phyloP scores from a whole-genome alignment of 1,284 basidiomycete species.

The Paramarasmius palmivorus region DNA sequence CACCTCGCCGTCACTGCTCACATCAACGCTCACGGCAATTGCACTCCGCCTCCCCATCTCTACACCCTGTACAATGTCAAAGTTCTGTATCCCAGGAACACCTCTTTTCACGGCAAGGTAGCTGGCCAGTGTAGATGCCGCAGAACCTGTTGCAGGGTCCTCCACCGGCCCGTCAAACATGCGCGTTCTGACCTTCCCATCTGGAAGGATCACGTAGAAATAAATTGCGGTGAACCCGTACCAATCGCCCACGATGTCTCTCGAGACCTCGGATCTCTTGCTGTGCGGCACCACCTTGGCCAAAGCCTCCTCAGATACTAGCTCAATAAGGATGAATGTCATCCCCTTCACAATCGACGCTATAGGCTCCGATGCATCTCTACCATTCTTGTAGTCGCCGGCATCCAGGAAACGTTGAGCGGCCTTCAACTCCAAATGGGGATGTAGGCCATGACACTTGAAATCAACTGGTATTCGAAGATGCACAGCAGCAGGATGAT shows the following conservation, averaged over 20 bases:
- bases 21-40: slow-evolving; percentile 35
- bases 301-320: slow-evolving; percentile 38
- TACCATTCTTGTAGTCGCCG: slow-evolving; percentile 35
- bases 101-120: slow-evolving; percentile 37
- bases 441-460: slow-evolving; percentile 22
- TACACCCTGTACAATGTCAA: slow-evolving; percentile 41
- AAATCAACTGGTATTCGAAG: slow-evolving; percentile 41
- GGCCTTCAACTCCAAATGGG: background rate
- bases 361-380: slow-evolving; percentile 31
- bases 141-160: slow-evolving; percentile 47
- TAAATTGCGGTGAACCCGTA: slow-evolving; percentile 17
- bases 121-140: slow-evolving; percentile 42
- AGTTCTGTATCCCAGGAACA: slow-evolving; percentile 28
- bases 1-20: slow-evolving; percentile 30
- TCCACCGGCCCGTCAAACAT: slow-evolving; percentile 41
- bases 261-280: slow-evolving; percentile 21
- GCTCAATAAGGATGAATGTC: slow-evolving; percentile 39
- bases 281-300: slow-evolving; percentile 28
- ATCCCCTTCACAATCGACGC: slow-evolving; percentile 48
- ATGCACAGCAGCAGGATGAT: slow-evolving; percentile 26
- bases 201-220: slow-evolving; percentile 4
- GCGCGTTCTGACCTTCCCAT: slow-evolving; percentile 34
- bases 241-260: slow-evolving; percentile 36
- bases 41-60: slow-evolving; percentile 46
- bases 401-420: slow-evolving; percentile 28